Conservation (phyloP, 352 stramenopile species). For the Phytophthora cajani region DNA sequence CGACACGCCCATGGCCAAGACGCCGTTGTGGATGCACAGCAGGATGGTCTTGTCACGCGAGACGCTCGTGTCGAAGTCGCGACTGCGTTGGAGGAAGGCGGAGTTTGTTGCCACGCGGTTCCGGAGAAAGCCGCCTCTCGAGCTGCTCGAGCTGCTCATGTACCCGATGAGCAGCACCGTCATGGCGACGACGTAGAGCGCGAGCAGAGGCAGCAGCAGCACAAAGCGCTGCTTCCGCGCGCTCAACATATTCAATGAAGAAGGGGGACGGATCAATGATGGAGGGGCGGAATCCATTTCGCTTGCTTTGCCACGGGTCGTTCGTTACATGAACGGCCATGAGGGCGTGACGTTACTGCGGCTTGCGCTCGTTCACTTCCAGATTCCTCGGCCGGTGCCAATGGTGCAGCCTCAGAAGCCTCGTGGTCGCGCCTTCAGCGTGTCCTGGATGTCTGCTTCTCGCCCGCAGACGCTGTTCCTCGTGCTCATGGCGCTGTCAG, state of each 20-base stretch:
- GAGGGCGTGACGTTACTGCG: background rate
- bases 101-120: background rate
- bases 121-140: background rate
- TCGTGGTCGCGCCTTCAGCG: background rate
- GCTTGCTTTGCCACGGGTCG: background rate
- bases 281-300: background rate
- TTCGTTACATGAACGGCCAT: background rate
- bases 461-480: background rate
- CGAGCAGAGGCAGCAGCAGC: background rate
- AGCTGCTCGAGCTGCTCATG: background rate
- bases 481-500: background rate
- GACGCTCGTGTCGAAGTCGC: conserved; percentile 12
- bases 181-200: background rate
- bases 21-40: conserved; percentile 19
- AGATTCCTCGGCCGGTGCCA: background rate
- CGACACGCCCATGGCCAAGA: conserved; percentile 22
- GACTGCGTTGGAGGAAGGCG: conserved; percentile 14
- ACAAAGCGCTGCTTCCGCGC: background rate
- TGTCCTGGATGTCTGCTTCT: background rate
- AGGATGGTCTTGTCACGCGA: conserved; percentile 10
- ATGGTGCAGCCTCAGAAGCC: background rate
- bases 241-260: background rate
- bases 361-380: background rate
- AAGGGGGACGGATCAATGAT: background rate
- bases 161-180: background rate